phyloP scores from a whole-genome alignment of 352 stramenopile species.

The Phytophthora brassicae region DNA sequence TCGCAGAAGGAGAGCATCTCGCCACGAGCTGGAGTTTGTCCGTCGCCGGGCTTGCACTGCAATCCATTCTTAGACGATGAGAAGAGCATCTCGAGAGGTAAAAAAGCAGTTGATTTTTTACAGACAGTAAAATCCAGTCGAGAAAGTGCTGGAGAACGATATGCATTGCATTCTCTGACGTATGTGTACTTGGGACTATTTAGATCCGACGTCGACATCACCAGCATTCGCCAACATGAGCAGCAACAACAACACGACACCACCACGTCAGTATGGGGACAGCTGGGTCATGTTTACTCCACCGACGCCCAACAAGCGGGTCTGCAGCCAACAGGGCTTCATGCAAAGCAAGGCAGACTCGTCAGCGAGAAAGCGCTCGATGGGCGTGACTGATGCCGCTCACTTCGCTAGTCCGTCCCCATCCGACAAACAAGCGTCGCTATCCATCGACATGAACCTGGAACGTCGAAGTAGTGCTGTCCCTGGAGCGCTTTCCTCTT shows the following conservation, averaged over 20 bases:
- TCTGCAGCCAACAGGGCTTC: conserved; percentile 39
- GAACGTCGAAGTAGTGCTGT: conserved; percentile 21
- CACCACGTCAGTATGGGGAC: conserved; percentile 7
- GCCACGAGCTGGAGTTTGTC: conserved; percentile 26
- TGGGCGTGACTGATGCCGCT: conserved; percentile 21
- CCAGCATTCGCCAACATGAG: conserved; percentile 23
- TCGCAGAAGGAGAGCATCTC: conserved; percentile 40
- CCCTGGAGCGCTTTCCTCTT: conserved; percentile 19
- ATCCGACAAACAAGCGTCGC: conserved; percentile 26
- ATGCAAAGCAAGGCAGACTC: conserved; percentile 31
- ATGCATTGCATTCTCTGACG: conserved; percentile 17
- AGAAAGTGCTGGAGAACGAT: conserved; percentile 2
- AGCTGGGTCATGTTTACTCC: conserved; percentile 33
- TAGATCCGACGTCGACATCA: conserved; percentile 32
- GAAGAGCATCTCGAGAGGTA: conserved; percentile 29
- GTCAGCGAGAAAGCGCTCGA: conserved; percentile 31
- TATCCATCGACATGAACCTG: conserved; percentile 41
- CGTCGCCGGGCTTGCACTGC: conserved; percentile 23
- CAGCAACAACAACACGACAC: conserved; percentile 29
- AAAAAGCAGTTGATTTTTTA: conserved; percentile 5
- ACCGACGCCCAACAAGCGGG: conserved; percentile 40
- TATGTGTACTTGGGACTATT: conserved; percentile 14
- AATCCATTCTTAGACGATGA: conserved; percentile 30
- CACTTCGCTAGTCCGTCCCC: conserved; percentile 29
- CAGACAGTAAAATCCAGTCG: conserved; percentile 26